phyloP scores from a whole-genome alignment of 352 stramenopile genomes.

The Globisporangium megalacanthum region DNA sequence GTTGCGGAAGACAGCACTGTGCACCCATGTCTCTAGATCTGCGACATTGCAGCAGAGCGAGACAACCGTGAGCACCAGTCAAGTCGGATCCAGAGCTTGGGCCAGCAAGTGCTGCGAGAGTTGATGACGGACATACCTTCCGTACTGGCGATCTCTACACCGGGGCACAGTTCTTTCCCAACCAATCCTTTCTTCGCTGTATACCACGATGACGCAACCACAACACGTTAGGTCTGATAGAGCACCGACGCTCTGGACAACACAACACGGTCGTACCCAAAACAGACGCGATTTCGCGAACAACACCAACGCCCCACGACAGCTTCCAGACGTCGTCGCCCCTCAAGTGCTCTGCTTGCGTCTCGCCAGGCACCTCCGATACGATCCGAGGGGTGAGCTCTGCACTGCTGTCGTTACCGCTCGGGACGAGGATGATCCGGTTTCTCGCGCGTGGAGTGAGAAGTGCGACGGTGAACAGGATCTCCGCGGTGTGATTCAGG shows the following conservation, averaged over 20 bases:
- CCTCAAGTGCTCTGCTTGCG: slow-evolving; percentile 45
- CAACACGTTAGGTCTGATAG: neutral
- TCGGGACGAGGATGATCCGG: slow-evolving; percentile 30
- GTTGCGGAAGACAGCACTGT: slow-evolving; percentile 66
- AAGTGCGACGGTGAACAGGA: slow-evolving; percentile 83
- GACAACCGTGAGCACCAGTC: slow-evolving; percentile 3
- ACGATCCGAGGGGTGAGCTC: slow-evolving; percentile 40
- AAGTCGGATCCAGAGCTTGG: slow-evolving; percentile 26
- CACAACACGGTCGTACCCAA: slow-evolving; percentile 23
- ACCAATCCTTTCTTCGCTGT: slow-evolving; percentile 36
- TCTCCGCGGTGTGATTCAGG: slow-evolving; percentile 37
- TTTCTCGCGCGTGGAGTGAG: slow-evolving; percentile 50
- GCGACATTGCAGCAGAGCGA: neutral
- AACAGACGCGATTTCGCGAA: slow-evolving; percentile 48
- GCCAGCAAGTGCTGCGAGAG: neutral
- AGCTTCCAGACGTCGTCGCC: slow-evolving; percentile 59
- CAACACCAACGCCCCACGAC: slow-evolving; percentile 43
- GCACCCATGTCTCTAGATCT: slow-evolving; percentile 66
- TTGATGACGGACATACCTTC: neutral
- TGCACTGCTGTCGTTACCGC: slow-evolving; percentile 27
- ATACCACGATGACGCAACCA: neutral
- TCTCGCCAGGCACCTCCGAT: slow-evolving; percentile 39
- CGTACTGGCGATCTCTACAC: slow-evolving; percentile 13
- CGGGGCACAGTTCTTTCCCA: slow-evolving; percentile 37
- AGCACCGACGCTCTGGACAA: neutral